These are phyloP conservation scores for Solanum hybrid DNA, from an alignment of 305 asterid genomes.

Conservation along the genomic window DNA sequence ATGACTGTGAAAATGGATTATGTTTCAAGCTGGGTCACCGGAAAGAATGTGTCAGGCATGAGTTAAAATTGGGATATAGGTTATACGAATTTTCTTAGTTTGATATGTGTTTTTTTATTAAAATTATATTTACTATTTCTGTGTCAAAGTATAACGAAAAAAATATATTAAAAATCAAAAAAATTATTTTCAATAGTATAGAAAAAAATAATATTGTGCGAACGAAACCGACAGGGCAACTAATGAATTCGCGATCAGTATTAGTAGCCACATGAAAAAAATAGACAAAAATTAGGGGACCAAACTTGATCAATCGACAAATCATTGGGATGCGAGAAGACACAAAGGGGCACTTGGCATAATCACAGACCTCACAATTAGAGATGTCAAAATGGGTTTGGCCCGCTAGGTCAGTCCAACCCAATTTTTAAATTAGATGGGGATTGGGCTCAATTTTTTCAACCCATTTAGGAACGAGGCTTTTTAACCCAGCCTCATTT, in stretches of 20 bases:
- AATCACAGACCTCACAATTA: not conserved
- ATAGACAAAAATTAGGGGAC: not conserved
- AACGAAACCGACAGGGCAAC: not conserved
- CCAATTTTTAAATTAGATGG: too few relatives aligned
- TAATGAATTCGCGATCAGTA: not conserved
- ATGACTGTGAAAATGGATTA: not conserved
- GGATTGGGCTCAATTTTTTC: too few relatives aligned
- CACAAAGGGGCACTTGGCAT: not conserved
- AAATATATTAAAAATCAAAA: too few relatives aligned
- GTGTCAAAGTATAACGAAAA: too few relatives aligned
- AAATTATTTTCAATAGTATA: too few relatives aligned
- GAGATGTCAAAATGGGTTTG: too few relatives aligned
- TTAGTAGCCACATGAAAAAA: not conserved
- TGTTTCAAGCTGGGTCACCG: not conserved
- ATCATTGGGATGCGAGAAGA: not conserved
- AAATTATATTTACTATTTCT: too few relatives aligned
- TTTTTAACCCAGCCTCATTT: too few relatives aligned
- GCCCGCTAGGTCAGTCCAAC: accelerated
- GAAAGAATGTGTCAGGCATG: not conserved
- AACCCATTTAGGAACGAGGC: too few relatives aligned
- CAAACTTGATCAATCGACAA: not conserved
- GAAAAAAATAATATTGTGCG: not conserved
- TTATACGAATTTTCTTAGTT: not conserved
- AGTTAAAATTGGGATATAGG: not conserved
- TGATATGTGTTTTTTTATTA: not conserved